Percentiles rank a stretch among this genome's conserved stretches.
Evolutionary conservation across 2,329 filamentous ascomycete species (phyloP).

Genomic region (Parastagonospora avenae): DNA sequence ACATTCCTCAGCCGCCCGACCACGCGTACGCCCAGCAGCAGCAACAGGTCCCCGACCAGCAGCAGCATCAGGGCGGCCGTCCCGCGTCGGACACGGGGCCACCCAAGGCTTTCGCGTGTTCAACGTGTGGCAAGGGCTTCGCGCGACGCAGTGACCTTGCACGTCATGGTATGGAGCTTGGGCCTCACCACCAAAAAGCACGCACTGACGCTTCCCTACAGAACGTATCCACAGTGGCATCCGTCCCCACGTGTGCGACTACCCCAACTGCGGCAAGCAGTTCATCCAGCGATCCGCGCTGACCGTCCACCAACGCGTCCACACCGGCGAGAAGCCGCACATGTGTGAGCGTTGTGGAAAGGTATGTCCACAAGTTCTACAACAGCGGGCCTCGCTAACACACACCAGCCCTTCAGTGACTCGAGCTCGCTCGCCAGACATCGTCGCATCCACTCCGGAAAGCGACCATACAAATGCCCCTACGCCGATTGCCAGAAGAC

Average conservation of each 20-base stretch:
- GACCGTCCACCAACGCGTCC: conserved; percentile 92
- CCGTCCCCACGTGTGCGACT: conserved; percentile 90
- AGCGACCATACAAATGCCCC: conserved; percentile 95
- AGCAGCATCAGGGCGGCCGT: conserved; percentile 50
- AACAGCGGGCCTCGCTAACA: conserved; percentile 24
- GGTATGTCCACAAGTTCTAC: conserved; percentile 58
- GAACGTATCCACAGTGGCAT: conserved; percentile 95
- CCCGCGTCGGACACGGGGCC: conserved; percentile 55
- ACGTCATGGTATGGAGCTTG: conserved; percentile 77
- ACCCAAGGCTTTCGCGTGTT: conserved; percentile 84
- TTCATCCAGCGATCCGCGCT: conserved; percentile 97
- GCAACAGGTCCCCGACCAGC: conserved; percentile 42
- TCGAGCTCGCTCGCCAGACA: conserved; percentile 93
- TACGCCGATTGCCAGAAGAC: conserved; percentile 98
- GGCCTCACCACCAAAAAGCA: conserved; percentile 32
- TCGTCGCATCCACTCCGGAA: conserved; percentile 92
- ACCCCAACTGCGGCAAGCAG: conserved; percentile 85
- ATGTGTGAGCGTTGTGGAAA: conserved; percentile 97
- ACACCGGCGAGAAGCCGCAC: conserved; percentile 97
- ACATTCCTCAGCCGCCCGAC: conserved; percentile 56
- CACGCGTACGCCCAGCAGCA: conserved; percentile 53
- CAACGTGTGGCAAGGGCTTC: conserved; percentile 88
- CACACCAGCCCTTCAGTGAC: conserved; percentile 84
- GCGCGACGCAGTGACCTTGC: conserved; percentile 92
- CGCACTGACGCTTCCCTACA: conserved; percentile 51